Base-by-base conservation (phyloP, 352 stramenopile species). In the Phytopythium mirpurense region DNA sequence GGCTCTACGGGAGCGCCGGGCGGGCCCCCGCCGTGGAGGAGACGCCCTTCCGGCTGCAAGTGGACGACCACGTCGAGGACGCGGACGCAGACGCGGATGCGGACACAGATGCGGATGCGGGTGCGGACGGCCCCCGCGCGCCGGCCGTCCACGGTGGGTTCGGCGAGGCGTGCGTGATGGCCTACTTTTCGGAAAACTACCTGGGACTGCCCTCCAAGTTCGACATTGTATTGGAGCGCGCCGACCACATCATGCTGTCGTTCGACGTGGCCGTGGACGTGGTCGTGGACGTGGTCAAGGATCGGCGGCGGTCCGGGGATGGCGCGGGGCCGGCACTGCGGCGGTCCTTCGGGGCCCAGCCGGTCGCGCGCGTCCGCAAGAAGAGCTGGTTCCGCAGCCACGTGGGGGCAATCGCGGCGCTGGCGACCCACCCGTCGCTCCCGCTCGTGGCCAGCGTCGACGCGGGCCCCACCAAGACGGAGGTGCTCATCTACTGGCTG, bases 401-500 rank as follows among this genome's bases (percentile, higher is more conserved):
- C 43, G 44, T 78, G n/a, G 78, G 77, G 8, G 74, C 72, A 0
- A 89, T 91, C 32, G 67, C 70, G 18, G 79, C 81, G n/a, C 62
- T 93, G 1, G 75, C 83, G 0, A 68, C 81, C 8, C 83, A 93
- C 57, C 83, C 83, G 2, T 92, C 80, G 11, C 59, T 93, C 9
- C 83, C 83, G 10, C 57, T 93, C 16, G 56, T 93, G 49, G 83
- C 79, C 15, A 90, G 77, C 36, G 74, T 90, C 5, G 80, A 86
- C 50, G 35, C 54, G 14, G 18, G 18, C 27, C 29, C 10, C 10
- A 71, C 79, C 54, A n/a, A n/a, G n/a, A n/a, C n/a, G n/a, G 80
- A 90, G 62, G 73, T 93, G 53, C 63, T 90, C 9, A 80, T 93
- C 36, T 93, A 81, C 54, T 93, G 83, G 83, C 68, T 93, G 35